These are phyloP conservation scores for Mycena crocata DNA, from an alignment of 768 basidiomycete genomes.

Conservation along the genomic window DNA sequence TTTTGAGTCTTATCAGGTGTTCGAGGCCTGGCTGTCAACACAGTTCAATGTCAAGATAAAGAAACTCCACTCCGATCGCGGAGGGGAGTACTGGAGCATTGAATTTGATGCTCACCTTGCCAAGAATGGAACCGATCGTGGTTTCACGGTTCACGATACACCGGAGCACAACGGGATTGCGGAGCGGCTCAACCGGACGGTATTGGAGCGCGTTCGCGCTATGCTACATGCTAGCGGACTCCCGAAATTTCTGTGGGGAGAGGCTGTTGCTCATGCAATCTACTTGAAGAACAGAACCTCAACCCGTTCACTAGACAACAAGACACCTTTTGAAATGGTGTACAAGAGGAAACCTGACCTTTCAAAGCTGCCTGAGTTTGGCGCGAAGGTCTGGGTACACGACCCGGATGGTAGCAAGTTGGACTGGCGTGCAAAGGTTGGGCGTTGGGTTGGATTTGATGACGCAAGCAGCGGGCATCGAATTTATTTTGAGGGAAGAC, in stretches of 20 bases:
- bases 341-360: slow-evolving; percentile 39
- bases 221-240: slow-evolving; percentile 42
- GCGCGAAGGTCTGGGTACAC: slow-evolving; percentile 39
- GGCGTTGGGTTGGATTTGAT: slow-evolving; percentile 51
- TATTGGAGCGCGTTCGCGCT: slow-evolving; percentile 45
- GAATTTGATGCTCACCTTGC: slow-evolving; percentile 36
- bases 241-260: slow-evolving; percentile 48
- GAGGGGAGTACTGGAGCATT: slow-evolving; percentile 44
- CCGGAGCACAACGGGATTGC: slow-evolving; percentile 53
- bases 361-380: slow-evolving; percentile 34
- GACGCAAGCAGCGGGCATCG: slow-evolving; percentile 44
- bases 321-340: slow-evolving; percentile 39
- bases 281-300: slow-evolving; percentile 43
- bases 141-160: slow-evolving; percentile 40
- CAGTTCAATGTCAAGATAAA: slow-evolving; percentile 43
- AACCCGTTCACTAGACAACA: slow-evolving; percentile 35
- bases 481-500: slow-evolving; percentile 44
- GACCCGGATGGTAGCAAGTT: slow-evolving; percentile 39
- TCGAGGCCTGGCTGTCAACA: slow-evolving; percentile 38
- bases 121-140: slow-evolving; percentile 30
- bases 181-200: slow-evolving; percentile 47
- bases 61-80: slow-evolving; percentile 41
- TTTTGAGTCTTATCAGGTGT: slow-evolving; percentile 39
- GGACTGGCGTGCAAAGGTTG: slow-evolving; percentile 37
- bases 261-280: slow-evolving; percentile 39